Percentiles rank a stretch among this genome's conserved stretches.
phyloP scores from a whole-genome alignment of 2,329 filamentous ascomycete species.

The Penicillium sp. region DNA sequence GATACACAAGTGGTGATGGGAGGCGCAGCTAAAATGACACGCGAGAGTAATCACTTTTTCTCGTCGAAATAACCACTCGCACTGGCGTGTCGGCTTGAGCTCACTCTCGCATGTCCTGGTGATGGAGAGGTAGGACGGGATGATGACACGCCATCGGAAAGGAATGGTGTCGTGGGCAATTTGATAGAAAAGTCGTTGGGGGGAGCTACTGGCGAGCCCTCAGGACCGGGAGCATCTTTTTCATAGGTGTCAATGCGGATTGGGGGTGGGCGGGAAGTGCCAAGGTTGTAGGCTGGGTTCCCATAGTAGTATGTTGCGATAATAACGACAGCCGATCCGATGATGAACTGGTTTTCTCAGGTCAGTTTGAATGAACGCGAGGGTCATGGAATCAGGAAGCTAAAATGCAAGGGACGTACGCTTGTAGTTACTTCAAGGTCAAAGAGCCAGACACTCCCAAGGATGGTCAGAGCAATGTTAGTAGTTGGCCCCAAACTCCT shows the following conservation, averaged over 20 bases:
- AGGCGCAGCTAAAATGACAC: not conserved
- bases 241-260: constrained; percentile 72
- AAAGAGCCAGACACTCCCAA: constrained; percentile 85
- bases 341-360: constrained; percentile 64
- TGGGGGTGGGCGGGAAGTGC: constrained; percentile 50
- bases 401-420: constrained; percentile 55
- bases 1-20: not conserved
- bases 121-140: constrained; percentile 56
- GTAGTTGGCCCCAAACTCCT: constrained; percentile 94
- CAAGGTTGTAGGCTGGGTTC: constrained; percentile 54
- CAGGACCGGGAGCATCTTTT: constrained; percentile 65
- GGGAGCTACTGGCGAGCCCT: constrained; percentile 22
- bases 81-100: constrained; percentile 40
- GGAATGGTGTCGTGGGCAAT: constrained; percentile 49
- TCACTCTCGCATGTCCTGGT: constrained; percentile 48
- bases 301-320: constrained; percentile 85
- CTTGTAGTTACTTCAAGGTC: constrained; percentile 71
- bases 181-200: constrained; percentile 51
- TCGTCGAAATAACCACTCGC: constrained; percentile 43
- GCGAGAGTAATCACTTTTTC: constrained; percentile 23
- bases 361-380: constrained; percentile 7
- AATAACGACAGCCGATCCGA: constrained; percentile 78
- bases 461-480: constrained; percentile 82
- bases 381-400: not conserved
- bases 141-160: constrained; percentile 54